phyloP scores from a whole-genome alignment of 805 yeast genomes.

The Saccharomyces kudriavzevii region DNA sequence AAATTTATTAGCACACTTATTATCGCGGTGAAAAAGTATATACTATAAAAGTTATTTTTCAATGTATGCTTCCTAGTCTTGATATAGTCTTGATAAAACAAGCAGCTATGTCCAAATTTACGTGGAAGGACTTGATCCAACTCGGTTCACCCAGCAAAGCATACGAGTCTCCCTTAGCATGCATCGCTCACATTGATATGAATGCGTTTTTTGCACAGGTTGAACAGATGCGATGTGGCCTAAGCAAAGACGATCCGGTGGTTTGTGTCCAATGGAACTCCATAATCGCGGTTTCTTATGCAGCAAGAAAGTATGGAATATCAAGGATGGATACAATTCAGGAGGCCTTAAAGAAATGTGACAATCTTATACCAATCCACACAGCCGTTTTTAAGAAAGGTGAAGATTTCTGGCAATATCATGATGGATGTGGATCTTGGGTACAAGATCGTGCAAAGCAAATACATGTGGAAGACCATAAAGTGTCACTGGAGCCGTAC shows the following conservation, averaged over 20 bases:
- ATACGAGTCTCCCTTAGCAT: constrained; percentile 60
- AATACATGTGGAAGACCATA: constrained; percentile 57
- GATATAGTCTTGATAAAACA: neutral
- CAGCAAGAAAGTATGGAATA: constrained; percentile 81
- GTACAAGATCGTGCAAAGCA: constrained; percentile 37
- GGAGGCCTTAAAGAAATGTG: constrained; percentile 69
- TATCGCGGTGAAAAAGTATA: neutral
- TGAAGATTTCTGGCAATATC: constrained; percentile 73
- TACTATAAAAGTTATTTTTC: neutral
- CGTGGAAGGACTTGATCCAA: constrained; percentile 41
- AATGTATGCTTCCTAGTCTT: neutral
- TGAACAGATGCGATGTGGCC: constrained; percentile 67
- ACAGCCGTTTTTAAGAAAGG: constrained; percentile 92
- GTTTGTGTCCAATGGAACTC: constrained; percentile 93
- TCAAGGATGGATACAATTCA: constrained; percentile 65
- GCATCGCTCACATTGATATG: constrained; percentile 78
- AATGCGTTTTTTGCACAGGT: constrained; percentile 96
- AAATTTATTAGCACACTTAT: neutral
- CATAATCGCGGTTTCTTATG: constrained; percentile 81
- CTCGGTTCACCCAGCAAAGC: constrained; percentile 42
- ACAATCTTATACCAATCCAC: constrained; percentile 68
- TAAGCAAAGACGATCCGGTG: constrained; percentile 65
- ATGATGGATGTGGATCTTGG: constrained; percentile 33
- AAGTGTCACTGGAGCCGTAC: constrained; percentile 87
- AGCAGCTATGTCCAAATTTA: constrained; percentile 38